Evolutionary conservation across 140 eudicot genomes (phyloP).

Genomic region (Bidens hawaiensis): DNA sequence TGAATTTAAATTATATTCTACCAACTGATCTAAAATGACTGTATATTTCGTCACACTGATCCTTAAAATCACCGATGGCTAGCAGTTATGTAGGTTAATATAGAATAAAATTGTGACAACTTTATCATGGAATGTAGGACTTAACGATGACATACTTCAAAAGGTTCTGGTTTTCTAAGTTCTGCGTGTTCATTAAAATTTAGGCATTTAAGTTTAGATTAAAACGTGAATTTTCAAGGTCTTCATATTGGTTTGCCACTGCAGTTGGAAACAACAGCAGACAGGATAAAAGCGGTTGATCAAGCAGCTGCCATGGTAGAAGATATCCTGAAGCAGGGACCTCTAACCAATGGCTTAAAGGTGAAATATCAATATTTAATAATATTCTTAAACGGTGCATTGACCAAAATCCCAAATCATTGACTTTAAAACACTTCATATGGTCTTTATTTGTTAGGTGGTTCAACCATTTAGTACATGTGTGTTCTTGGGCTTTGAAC

Average conservation of each 20-base stretch:
- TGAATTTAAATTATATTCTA: background rate
- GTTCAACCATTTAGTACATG: conserved; percentile 56
- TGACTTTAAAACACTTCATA: background rate
- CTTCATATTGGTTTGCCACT: conserved; percentile 11
- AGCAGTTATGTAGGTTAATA: background rate
- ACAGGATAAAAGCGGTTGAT: conserved; percentile 89
- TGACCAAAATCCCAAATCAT: conserved; percentile 4
- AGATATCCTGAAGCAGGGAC: conserved; percentile 71
- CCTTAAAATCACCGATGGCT: background rate
- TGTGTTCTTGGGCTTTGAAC: conserved; percentile 90
- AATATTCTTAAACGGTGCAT: background rate
- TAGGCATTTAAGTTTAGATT: conserved; percentile 6
- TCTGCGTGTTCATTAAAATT: background rate
- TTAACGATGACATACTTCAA: background rate
- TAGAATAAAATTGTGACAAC: background rate
- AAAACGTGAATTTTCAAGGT: background rate
- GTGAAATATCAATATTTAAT: conserved; percentile 25
- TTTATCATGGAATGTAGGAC: background rate
- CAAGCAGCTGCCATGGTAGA: conserved; percentile 95
- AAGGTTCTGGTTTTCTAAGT: background rate
- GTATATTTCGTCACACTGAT: background rate
- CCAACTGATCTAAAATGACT: background rate
- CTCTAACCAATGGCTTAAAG: conserved; percentile 48
- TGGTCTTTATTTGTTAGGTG: conserved; percentile 25
- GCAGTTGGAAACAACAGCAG: conserved; percentile 92